Percentiles rank a stretch among this genome's conserved stretches.
phyloP scores from a whole-genome alignment of 129 eudicot species.

The Silybum marianum region DNA sequence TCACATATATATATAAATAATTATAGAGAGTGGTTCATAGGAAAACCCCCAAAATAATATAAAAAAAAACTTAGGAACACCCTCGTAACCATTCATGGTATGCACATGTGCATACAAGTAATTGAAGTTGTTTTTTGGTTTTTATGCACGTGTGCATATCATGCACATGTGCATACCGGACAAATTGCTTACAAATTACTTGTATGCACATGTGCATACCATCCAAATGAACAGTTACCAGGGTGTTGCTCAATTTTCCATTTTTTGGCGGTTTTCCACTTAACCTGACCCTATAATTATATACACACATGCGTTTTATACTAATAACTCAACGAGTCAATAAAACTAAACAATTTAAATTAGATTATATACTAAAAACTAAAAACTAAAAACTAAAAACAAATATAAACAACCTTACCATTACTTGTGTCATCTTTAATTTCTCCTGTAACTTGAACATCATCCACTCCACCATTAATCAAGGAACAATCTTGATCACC shows the following conservation, averaged over 20 bases:
- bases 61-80: background rate
- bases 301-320: too few relatives aligned
- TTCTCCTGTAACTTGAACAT: conserved; percentile 27
- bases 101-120: background rate
- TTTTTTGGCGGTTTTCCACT: background rate
- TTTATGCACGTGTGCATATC: background rate
- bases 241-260: background rate
- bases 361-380: background rate
- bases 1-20: too few relatives aligned
- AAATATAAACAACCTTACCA: conserved; percentile 40
- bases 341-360: background rate
- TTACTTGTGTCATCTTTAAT: conserved; percentile 18
- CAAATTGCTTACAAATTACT: background rate
- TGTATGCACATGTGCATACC: background rate
- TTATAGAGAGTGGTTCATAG: background rate
- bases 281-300: background rate
- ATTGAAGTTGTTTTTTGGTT: background rate
- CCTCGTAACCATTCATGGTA: background rate
- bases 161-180: background rate
- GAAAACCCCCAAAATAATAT: background rate
- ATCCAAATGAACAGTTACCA: background rate
- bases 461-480: conserved; percentile 30
- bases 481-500: conserved; percentile 22
- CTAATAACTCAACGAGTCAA: background rate
- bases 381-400: background rate